Conservation (phyloP, 164 flowering plant genomes). For the Berberis thunbergii region DNA sequence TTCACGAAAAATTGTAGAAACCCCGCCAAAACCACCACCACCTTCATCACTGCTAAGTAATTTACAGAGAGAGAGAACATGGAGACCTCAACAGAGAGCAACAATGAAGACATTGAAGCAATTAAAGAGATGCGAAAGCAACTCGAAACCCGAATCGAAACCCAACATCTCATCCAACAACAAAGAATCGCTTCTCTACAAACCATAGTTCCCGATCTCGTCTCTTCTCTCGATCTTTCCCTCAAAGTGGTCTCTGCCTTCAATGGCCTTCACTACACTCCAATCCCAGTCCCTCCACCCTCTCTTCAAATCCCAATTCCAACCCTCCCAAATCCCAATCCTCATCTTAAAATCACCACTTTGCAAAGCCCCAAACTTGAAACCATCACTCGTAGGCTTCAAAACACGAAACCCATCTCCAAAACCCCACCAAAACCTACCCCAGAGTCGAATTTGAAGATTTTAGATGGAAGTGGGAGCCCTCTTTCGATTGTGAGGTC, state of each 20-base stretch:
- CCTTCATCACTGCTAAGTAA: too few species aligned
- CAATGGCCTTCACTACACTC: constrained; percentile 45
- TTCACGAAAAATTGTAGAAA: too few species aligned
- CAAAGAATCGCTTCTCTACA: constrained; percentile 69
- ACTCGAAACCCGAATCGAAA: constrained; percentile 52
- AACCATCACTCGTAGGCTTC: not conserved
- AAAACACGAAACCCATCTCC: constrained; percentile 8
- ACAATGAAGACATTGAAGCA: constrained; percentile 24
- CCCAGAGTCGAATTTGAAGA: constrained; percentile 11
- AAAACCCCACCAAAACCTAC: constrained; percentile 8
- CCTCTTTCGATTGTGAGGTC: constrained; percentile 65
- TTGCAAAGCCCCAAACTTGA: constrained; percentile 5
- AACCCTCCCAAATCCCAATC: constrained; percentile 2
- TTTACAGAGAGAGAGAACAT: constrained; percentile 7
- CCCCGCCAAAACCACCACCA: too few species aligned
- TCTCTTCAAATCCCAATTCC: constrained; percentile 19
- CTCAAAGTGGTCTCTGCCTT: constrained; percentile 62
- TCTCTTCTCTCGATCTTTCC: constrained; percentile 75
- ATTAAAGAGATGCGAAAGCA: constrained; percentile 44
- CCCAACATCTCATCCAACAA: constrained; percentile 36
- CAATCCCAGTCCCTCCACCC: constrained; percentile 24
- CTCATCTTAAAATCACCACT: not conserved
- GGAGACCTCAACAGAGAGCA: constrained; percentile 25
- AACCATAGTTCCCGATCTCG: constrained; percentile 61
- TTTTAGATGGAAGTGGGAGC: constrained; percentile 38